A percentile compares a stretch with the other conserved stretches of the same genome.
These are phyloP conservation scores for Penicillium crustosum DNA, from an alignment of 2,329 filamentous ascomycete genomes.

Conservation along the genomic window DNA sequence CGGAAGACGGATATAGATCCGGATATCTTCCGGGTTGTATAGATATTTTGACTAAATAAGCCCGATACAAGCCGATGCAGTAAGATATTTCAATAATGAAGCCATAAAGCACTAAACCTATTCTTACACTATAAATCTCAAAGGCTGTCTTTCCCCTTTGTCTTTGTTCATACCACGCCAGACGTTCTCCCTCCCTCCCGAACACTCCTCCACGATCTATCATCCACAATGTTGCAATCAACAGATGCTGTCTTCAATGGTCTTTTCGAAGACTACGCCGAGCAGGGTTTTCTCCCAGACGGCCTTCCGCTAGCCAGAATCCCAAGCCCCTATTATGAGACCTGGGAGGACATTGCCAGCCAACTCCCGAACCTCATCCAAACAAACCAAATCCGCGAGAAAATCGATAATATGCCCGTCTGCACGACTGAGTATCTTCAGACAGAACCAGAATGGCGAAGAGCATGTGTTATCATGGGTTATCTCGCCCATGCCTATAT, in stretches of 20 bases:
- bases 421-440: slow-evolving; percentile 74
- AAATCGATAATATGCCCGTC: slow-evolving; percentile 74
- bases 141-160: not conserved
- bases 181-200: not conserved
- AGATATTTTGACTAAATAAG: slow-evolving; percentile 15
- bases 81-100: not conserved
- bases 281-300: slow-evolving; percentile 79
- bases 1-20: slow-evolving; percentile 23
- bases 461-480: slow-evolving; percentile 72
- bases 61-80: slow-evolving; percentile 20
- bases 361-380: slow-evolving; percentile 78
- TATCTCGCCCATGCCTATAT: slow-evolving; percentile 80
- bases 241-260: slow-evolving; percentile 55
- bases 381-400: slow-evolving; percentile 69
- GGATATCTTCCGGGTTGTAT: slow-evolving; percentile 22
- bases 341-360: slow-evolving; percentile 78
- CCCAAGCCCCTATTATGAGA: slow-evolving; percentile 80
- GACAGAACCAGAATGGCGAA: slow-evolving; percentile 81
- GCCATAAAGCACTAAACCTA: not conserved
- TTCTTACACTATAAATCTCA: not conserved
- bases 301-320: slow-evolving; percentile 71
- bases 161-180: not conserved
- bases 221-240: slow-evolving; percentile 27
- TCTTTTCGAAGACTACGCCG: slow-evolving; percentile 66
- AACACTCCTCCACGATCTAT: not conserved